A percentile compares a stretch with the other conserved stretches of the same genome.
These are phyloP conservation scores for Hydrangea macrophylla DNA, from an alignment of 148 eudicot species.

Conservation along the genomic window DNA sequence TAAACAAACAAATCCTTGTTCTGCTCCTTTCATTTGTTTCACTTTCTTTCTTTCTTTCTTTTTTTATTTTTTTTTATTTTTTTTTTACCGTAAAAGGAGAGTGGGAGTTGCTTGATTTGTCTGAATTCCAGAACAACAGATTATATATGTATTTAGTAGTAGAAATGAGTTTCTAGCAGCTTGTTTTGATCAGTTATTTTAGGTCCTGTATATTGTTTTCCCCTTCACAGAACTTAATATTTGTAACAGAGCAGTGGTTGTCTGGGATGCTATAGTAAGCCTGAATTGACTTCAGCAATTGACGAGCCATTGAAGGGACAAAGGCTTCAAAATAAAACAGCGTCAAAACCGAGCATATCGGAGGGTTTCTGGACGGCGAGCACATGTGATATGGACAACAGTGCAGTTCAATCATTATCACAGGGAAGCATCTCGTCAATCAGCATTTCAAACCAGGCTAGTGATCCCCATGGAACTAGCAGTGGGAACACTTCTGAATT, in stretches of 20 bases:
- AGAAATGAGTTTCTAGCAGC: background rate
- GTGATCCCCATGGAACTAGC: conserved; percentile 48
- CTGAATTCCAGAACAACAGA: background rate
- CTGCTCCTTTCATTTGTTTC: too few species aligned
- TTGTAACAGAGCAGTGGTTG: conserved; percentile 91
- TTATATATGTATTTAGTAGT: background rate
- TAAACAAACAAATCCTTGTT: too few species aligned
- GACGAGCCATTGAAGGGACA: conserved; percentile 35
- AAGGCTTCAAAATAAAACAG: conserved; percentile 23
- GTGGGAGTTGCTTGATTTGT: background rate
- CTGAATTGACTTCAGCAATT: conserved; percentile 25
- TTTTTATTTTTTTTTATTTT: too few species aligned
- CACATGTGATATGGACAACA: conserved; percentile 60
- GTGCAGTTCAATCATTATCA: conserved; percentile 55
- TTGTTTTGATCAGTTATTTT: background rate
- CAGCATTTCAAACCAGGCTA: conserved; percentile 43
- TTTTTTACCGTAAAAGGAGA: background rate
- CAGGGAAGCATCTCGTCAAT: conserved; percentile 67
- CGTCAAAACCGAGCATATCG: conserved; percentile 26
- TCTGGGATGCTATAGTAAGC: conserved; percentile 55
- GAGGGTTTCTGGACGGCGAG: conserved; percentile 70
- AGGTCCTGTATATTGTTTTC: conserved; percentile 27
- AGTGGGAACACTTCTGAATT: conserved; percentile 58
- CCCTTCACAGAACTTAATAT: conserved; percentile 41
- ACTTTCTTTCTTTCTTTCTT: too few species aligned